phyloP scores from a whole-genome alignment of 306 rosid genomes.

The Quercus mongolica region DNA sequence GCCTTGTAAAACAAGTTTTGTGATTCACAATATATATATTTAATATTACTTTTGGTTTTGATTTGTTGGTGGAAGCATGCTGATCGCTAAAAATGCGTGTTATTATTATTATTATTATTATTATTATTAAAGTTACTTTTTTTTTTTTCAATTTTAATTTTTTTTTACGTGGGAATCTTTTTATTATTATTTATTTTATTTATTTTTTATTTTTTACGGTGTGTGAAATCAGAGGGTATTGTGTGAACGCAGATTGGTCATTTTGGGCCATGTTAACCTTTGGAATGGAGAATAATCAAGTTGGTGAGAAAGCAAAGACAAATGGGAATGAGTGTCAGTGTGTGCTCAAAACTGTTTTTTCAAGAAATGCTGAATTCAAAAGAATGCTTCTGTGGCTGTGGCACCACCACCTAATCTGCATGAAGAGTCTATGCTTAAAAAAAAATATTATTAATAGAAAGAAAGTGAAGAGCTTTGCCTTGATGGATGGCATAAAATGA shows the following conservation, averaged over 20 bases:
- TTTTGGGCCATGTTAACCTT: neutral
- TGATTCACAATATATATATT: neutral
- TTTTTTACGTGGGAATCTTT: conserved; percentile 3
- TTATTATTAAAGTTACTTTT: neutral
- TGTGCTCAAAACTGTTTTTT: neutral
- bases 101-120: too few relatives aligned
- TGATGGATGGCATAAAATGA: too few relatives aligned
- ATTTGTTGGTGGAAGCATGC: neutral
- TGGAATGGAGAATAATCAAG: neutral
- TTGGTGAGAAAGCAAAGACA: neutral
- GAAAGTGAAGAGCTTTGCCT: too few relatives aligned
- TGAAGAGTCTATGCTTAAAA: too few relatives aligned
- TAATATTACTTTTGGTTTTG: neutral
- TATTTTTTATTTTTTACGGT: neutral
- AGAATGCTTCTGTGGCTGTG: too few relatives aligned
- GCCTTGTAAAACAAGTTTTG: neutral
- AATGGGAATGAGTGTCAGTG: neutral
- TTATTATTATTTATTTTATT: neutral
- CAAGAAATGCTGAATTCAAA: too few relatives aligned
- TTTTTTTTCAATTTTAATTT: neutral
- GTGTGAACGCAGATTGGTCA: neutral
- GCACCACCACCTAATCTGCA: too few relatives aligned
- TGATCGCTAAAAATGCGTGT: conserved; percentile 6
- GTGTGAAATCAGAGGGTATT: neutral
- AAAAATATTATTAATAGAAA: too few relatives aligned